Evolutionary conservation across 805 yeast species (phyloP).

Genomic region (Wickerhamomyces subpelliculosus): DNA sequence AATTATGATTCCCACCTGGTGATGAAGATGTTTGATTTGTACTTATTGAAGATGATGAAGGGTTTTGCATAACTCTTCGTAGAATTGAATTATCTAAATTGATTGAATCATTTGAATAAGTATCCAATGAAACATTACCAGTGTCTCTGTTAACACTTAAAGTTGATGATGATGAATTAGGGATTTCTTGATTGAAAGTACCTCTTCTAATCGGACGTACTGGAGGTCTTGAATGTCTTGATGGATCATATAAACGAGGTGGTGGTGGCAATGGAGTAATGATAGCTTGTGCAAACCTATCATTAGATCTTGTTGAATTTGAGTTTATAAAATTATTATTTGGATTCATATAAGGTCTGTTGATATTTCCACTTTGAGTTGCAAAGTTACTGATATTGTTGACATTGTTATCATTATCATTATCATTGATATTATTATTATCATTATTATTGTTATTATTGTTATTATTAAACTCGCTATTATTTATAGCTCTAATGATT

Average conservation of each 20-base stretch:
- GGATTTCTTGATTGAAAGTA: neutral
- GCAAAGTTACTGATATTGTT: too few species aligned
- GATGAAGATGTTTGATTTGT: too few species aligned
- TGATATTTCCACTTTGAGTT: neutral
- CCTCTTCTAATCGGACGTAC: neutral
- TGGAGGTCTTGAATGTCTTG: neutral
- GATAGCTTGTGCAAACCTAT: too few species aligned
- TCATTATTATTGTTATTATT: too few species aligned
- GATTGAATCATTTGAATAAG: neutral
- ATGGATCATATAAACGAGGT: neutral
- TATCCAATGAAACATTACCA: neutral
- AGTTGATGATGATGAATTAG: neutral
- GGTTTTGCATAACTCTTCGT: constrained; percentile 1
- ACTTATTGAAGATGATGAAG: too few species aligned
- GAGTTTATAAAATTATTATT: neutral
- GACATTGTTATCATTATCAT: too few species aligned
- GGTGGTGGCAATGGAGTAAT: too few species aligned
- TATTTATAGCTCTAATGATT: too few species aligned
- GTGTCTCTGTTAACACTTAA: constrained; percentile 1
- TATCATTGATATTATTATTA: too few species aligned
- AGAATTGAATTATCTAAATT: neutral
- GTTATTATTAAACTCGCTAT: too few species aligned
- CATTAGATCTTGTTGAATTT: neutral
- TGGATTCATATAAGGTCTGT: neutral
- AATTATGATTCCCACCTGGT: too few species aligned